phyloP scores from a whole-genome alignment of 2,329 filamentous ascomycete species.

The Pseudomassariella vexata region DNA sequence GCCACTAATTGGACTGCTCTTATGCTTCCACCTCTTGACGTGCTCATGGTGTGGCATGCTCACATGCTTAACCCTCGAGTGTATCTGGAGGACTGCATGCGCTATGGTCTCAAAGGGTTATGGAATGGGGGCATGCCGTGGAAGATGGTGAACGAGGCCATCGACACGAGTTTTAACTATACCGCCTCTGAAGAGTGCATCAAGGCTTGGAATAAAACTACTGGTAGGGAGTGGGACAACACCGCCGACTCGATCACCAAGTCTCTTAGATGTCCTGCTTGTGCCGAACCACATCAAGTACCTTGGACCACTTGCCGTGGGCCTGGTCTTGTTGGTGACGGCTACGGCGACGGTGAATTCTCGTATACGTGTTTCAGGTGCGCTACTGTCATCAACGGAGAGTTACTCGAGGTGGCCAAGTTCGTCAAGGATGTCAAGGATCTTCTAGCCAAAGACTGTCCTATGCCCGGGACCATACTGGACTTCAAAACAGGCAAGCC shows the following conservation, averaged over 20 bases:
- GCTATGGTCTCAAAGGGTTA: slow-evolving; percentile 44
- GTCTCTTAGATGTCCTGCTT: slow-evolving; percentile 49
- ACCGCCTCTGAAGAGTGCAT: slow-evolving; percentile 36
- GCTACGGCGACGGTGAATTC: slow-evolving; percentile 58
- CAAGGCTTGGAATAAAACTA: slow-evolving; percentile 39
- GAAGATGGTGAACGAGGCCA: slow-evolving; percentile 49
- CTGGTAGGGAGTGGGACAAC: slow-evolving; percentile 54
- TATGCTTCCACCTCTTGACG: slow-evolving; percentile 58
- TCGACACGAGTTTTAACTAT: slow-evolving; percentile 57
- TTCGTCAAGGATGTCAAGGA: slow-evolving; percentile 51
- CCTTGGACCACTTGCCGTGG: slow-evolving; percentile 55
- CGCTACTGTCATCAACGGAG: slow-evolving; percentile 42
- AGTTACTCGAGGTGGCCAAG: slow-evolving; percentile 54
- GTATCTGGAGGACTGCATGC: slow-evolving; percentile 70
- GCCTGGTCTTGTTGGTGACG: slow-evolving; percentile 38
- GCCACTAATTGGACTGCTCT: slow-evolving; percentile 29
- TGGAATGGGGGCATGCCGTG: slow-evolving; percentile 66
- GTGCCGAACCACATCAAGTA: slow-evolving; percentile 33
- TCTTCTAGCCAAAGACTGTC: slow-evolving; percentile 38
- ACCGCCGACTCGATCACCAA: slow-evolving; percentile 43
- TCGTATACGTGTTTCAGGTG: slow-evolving; percentile 45
- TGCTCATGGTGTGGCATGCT: slow-evolving; percentile 75
- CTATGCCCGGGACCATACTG: slow-evolving; percentile 66
- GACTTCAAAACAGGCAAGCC: slow-evolving; percentile 46
- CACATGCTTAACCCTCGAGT: slow-evolving; percentile 71